Evolutionary conservation across 768 basidiomycete species (phyloP), one percentile per base, ranked within the genome.

Genomic region (Hebeloma cylindrosporum): DNA sequence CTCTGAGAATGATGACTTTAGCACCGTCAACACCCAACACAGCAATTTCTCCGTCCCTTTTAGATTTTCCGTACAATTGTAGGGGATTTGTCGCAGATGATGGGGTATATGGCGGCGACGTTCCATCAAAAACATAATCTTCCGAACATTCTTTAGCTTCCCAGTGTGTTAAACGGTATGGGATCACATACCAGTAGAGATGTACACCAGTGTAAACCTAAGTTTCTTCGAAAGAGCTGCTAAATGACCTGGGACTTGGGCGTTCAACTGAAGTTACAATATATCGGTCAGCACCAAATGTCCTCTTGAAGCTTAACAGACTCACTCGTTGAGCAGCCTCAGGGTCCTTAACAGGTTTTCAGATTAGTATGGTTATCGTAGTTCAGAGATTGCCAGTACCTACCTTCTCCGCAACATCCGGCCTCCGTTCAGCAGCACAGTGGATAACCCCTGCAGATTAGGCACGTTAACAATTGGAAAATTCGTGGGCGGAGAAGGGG

Each of bases 121-220:
- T 83, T 1, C 95, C 95, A 51, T 94, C 91, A 59, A 98, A 98
- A 11, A 99, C 93, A 66, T 97, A 97, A 65, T 99, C 93, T 85
- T 21, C 18, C 40, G 21, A 28, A 31, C 28, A 27, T 35, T 50
- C 30, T 27, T 48, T 27, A 38, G 17, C 28, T 17, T 14, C 23
- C n/a, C 28, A 14, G 8, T 31, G 10, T 17, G 18, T 42, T 28
- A 16, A 31, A 5, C 16, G 16, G 32, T 18, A 13, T 7, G 4
- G 23, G 22, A 17, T 17, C n/a, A 42, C 67, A 34, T 50, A 81
- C 88, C 91, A 26, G 93, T 97, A 5, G 93, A 95, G 53, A 99
- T 93, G 67, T 93, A 94, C 33, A 99, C 75, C 32, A 99, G 69
- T 17, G 72, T 83, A 61, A 82, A 91, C 25, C 72, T 70, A 21